Conservation (phyloP, 495 filamentous ascomycete species). For the Penicillium lividum region DNA sequence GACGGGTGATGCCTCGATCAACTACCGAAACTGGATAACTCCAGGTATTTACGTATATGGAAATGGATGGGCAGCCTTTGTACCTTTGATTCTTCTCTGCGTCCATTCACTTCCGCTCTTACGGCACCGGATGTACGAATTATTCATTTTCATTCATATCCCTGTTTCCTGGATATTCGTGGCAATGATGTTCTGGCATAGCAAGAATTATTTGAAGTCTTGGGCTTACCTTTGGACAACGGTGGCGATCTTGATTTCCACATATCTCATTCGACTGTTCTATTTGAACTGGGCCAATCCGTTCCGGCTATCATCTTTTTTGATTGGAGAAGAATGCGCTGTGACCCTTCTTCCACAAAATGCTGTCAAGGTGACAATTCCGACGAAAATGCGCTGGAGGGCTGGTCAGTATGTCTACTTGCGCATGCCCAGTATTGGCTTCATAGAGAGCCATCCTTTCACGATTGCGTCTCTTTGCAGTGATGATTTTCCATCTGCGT, state of each 20-base stretch:
- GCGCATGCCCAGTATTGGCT: slow-evolving; percentile 84
- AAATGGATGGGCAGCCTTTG: slow-evolving; percentile 83
- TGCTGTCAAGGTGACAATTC: slow-evolving; percentile 89
- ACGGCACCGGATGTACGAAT: slow-evolving; percentile 69
- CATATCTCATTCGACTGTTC: slow-evolving; percentile 63
- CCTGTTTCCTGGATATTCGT: slow-evolving; percentile 80
- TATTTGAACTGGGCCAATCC: slow-evolving; percentile 89
- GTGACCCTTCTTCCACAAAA: slow-evolving; percentile 87
- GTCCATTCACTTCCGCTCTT: slow-evolving; percentile 76
- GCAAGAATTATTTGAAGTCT: slow-evolving; percentile 84
- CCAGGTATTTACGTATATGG: slow-evolving; percentile 71
- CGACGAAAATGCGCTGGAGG: slow-evolving; percentile 88
- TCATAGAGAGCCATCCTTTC: slow-evolving; percentile 93
- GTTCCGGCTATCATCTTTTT: slow-evolving; percentile 65
- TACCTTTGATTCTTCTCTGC: slow-evolving; percentile 78
- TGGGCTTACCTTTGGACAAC: slow-evolving; percentile 90
- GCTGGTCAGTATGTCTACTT: slow-evolving; percentile 95
- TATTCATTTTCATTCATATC: slow-evolving; percentile 80
- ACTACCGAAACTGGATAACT: slow-evolving; percentile 67
- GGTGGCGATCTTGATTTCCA: slow-evolving; percentile 72
- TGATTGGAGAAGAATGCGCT: slow-evolving; percentile 85
- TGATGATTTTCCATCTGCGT: slow-evolving; percentile 83
- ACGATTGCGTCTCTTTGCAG: slow-evolving; percentile 90
- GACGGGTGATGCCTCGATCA: slow-evolving; percentile 67
- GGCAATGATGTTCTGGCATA: slow-evolving; percentile 93